A percentile compares a stretch with the other conserved stretches of the same genome.
These are phyloP conservation scores for Ceratobasidium sp. DNA, from an alignment of 1,284 basidiomycete species.

Conservation along the genomic window DNA sequence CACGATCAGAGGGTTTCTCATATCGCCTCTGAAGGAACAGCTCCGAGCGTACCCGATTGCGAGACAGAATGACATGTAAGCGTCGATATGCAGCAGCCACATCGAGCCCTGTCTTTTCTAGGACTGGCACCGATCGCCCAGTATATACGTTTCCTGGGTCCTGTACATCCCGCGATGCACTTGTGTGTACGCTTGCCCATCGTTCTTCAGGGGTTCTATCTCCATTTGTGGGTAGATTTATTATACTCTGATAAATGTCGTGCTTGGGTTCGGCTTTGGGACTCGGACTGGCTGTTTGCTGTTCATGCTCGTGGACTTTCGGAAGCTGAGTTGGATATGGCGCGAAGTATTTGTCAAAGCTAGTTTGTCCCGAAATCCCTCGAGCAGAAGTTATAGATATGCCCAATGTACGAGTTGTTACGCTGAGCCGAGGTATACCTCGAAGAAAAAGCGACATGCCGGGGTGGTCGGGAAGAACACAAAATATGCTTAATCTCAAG, in stretches of 20 bases:
- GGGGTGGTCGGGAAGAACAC: background rate
- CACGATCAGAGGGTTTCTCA: slow-evolving; percentile 78
- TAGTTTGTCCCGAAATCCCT: background rate
- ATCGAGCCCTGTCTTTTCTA: slow-evolving; percentile 9
- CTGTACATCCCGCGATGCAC: background rate
- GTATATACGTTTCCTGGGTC: slow-evolving; percentile 43
- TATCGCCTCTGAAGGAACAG: slow-evolving; percentile 70
- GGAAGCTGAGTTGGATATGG: slow-evolving; percentile 40
- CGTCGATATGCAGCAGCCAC: slow-evolving; percentile 63
- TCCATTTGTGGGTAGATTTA: slow-evolving; percentile 54
- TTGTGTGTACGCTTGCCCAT: slow-evolving; percentile 41
- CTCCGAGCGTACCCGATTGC: slow-evolving; percentile 71
- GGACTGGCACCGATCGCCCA: slow-evolving; percentile 50
- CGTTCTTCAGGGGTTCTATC: slow-evolving; percentile 60
- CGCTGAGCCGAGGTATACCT: background rate
- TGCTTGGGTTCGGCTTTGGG: no score
- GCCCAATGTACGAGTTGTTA: background rate
- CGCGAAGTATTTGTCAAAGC: slow-evolving; percentile 39
- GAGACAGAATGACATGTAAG: slow-evolving; percentile 67
- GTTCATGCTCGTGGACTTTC: slow-evolving; percentile 4
- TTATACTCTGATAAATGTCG: no score
- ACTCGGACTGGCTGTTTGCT: background rate
- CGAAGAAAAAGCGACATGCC: slow-evolving; percentile 22
- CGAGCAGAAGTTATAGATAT: background rate
- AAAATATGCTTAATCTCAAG: slow-evolving; percentile 53